Conservation (phyloP, 108 stramenopile species). For the Stephanodiscus minutulus region DNA sequence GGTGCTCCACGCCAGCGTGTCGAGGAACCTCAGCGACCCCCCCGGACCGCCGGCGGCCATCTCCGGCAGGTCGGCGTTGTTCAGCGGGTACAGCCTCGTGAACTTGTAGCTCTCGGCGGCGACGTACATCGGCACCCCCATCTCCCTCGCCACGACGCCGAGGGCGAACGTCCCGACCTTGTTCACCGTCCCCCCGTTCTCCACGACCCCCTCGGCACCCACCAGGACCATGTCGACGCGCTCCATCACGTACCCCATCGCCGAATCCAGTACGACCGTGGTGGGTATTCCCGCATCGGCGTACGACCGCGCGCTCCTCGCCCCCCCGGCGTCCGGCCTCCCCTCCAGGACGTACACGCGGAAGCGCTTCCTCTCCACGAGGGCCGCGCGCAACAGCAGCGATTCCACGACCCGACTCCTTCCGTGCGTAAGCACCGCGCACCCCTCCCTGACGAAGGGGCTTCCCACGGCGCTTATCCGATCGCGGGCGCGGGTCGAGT, state of each 20-base stretch:
- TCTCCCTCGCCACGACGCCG: constrained; percentile 84
- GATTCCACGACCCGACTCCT: constrained; percentile 86
- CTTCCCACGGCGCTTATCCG: constrained; percentile 84
- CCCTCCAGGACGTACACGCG: constrained; percentile 89
- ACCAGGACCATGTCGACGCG: constrained; percentile 89
- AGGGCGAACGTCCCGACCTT: constrained; percentile 91
- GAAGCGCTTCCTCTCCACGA: constrained; percentile 75
- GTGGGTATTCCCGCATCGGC: constrained; percentile 86
- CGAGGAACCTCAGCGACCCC: constrained; percentile 51
- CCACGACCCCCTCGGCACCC: constrained; percentile 96
- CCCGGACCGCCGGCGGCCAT: constrained; percentile 26
- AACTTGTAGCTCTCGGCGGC: constrained; percentile 98
- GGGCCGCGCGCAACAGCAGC: constrained; percentile 77
- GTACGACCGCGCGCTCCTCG: constrained; percentile 73
- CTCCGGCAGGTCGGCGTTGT: constrained; percentile 87
- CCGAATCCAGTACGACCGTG: constrained; percentile 89
- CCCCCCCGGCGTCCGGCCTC: constrained; percentile 88
- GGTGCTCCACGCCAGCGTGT: constrained; percentile 58
- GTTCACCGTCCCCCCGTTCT: constrained; percentile 97
- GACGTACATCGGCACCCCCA: constrained; percentile 96
- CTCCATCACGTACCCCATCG: constrained; percentile 96
- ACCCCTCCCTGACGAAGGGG: constrained; percentile 90
- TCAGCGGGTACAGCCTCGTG: constrained; percentile 93
- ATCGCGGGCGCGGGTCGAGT: constrained; percentile 84
- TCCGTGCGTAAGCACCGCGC: constrained; percentile 91